phyloP scores from a whole-genome alignment of 2,329 filamentous ascomycete species.

The Xylaria sp. region DNA sequence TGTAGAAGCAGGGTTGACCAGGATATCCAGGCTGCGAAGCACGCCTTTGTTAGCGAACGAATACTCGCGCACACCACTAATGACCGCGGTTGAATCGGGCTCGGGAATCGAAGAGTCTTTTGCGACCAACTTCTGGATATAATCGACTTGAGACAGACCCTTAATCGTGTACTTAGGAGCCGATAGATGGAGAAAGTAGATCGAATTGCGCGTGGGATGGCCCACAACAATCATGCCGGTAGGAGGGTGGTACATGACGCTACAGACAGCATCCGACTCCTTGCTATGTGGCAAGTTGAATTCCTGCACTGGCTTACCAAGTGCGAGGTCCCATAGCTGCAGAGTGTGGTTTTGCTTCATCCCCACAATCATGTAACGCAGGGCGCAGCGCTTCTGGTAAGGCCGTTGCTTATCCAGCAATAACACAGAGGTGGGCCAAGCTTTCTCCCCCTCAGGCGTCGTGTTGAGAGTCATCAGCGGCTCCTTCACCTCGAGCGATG shows the following conservation, averaged over 20 bases:
- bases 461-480: conserved; percentile 86
- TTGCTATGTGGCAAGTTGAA: conserved; percentile 95
- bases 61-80: conserved; percentile 95
- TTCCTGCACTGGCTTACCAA: conserved; percentile 95
- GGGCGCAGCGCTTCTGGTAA: conserved; percentile 84
- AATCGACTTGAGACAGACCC: conserved; percentile 83
- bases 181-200: conserved; percentile 95
- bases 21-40: conserved; percentile 86
- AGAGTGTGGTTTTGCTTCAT: conserved; percentile 99
- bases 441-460: conserved; percentile 86
- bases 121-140: conserved; percentile 75
- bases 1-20: conserved; percentile 69
- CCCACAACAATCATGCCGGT: conserved; percentile 94
- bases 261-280: conserved; percentile 97
- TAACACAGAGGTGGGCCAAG: conserved; percentile 93
- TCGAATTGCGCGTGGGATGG: conserved; percentile 93
- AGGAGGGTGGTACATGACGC: conserved; percentile 87
- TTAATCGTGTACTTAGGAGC: conserved; percentile 88
- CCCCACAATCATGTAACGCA: conserved; percentile 94
- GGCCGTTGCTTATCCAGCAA: conserved; percentile 96
- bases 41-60: conserved; percentile 86
- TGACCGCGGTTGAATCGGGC: conserved; percentile 93
- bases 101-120: conserved; percentile 75
- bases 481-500: conserved; percentile 76
- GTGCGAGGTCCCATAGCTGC: conserved; percentile 95